Conservation (phyloP, 1,139 yeast species). For the Lodderomyces jiufengensis region DNA sequence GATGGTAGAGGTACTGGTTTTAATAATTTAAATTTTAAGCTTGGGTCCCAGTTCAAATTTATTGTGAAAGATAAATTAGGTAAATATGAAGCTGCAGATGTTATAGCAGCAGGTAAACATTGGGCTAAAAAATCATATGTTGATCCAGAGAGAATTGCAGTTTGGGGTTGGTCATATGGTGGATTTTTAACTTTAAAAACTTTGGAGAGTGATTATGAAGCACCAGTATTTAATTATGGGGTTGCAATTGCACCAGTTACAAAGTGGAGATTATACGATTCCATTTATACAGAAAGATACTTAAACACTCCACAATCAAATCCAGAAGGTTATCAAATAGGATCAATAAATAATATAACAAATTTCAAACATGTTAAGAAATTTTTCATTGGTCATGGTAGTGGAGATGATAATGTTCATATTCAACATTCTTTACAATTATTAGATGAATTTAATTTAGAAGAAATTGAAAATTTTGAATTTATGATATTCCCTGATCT, state of each 20-base stretch:
- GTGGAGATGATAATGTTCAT: conserved; percentile 83
- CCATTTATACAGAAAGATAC: conserved; percentile 75
- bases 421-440: conserved; percentile 67
- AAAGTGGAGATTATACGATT: conserved; percentile 71
- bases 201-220: conserved; percentile 59
- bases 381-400: conserved; percentile 72
- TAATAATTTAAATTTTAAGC: conserved; percentile 36
- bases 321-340: conserved; percentile 49
- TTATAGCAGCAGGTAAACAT: conserved; percentile 60
- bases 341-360: conserved; percentile 51
- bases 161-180: conserved; percentile 88
- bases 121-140: conserved; percentile 57
- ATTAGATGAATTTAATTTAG: conserved; percentile 57
- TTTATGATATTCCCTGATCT: conserved; percentile 76
- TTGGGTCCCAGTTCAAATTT: conserved; percentile 52
- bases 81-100: conserved; percentile 65
- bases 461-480: conserved; percentile 64
- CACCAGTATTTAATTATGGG: conserved; percentile 60
- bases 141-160: conserved; percentile 56
- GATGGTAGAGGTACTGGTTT: conserved; percentile 84
- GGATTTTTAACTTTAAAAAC: conserved; percentile 76
- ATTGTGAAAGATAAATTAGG: conserved; percentile 66
- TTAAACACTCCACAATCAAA: conserved; percentile 69
- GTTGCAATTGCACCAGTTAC: conserved; percentile 82
- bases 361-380: conserved; percentile 49